Base-by-base conservation (phyloP, 768 basidiomycete species). In the Suillus ampliporus region DNA sequence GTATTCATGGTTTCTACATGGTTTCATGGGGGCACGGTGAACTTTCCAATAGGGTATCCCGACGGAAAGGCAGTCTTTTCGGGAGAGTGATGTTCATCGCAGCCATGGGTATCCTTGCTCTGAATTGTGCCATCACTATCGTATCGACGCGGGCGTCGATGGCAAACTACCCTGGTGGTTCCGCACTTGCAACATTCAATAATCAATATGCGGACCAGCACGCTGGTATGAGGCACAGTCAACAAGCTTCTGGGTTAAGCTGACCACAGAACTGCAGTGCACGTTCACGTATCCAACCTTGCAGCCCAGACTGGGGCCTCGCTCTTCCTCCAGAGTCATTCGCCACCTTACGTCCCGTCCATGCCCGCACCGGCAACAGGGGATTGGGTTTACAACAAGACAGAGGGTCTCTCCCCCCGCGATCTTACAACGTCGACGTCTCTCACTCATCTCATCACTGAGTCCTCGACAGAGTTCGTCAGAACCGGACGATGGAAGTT, bases 301-400 rank as follows among this genome's bases (percentile, higher is more conserved):
- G 91, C 92, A 1, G 89, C 93, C 2, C 95, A 97, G 74, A 94
- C 90, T 0, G 97, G 97, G 3, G 92, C 94, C 3, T 91, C 94
- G 0, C 86, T 95, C 58, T 97, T 98, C 81, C 86, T 88, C 23
- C 91, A 93, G 44, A 81, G 84, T 23, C 79, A 89, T 60, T 76
- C 88, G 0, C 81, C 83, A 1, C 90, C 94, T 2, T 82, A 82
- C 72, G 78, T 57, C 47, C 53, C 62, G 19, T 58, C 68, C 56
- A 57, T 66, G 53, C 40, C 37, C 56, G 54, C 65, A 59, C 44
- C 61, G 46, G 40, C 67, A 43, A 57, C 69, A 26, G 46, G 54
- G 13, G 59, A 68, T 35, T 94, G 92, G 89, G 80, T 76, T 41
- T 97, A 95, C 77, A 86, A 93, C 77, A 97, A 95, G 79, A 90